Evolutionary conservation across 108 stramenopile species (phyloP).

Genomic region (Parmales sp.): DNA sequence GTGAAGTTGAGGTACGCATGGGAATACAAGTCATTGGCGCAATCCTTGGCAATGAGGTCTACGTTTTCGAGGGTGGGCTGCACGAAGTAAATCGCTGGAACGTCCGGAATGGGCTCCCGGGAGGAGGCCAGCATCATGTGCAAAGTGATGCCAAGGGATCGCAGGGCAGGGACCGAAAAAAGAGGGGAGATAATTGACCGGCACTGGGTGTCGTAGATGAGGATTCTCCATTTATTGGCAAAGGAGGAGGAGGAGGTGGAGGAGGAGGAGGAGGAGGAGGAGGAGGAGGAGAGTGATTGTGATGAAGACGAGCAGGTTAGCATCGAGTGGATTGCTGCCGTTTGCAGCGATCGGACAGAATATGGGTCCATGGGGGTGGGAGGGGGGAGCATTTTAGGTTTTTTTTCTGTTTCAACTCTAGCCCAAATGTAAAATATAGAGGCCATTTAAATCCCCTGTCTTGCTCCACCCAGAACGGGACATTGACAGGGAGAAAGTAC

Average conservation of each 20-base stretch:
- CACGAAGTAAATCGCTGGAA: slow-evolving; percentile 92
- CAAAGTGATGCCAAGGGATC: slow-evolving; percentile 89
- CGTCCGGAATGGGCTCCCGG: slow-evolving; percentile 89
- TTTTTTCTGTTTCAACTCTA: too few relatives aligned
- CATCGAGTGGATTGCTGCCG: too few relatives aligned
- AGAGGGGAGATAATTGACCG: slow-evolving; percentile 93
- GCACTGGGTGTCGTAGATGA: slow-evolving; percentile 88
- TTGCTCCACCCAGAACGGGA: too few relatives aligned
- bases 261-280: not conserved
- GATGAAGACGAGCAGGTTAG: too few relatives aligned
- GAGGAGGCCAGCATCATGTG: slow-evolving; percentile 74
- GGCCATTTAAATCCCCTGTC: too few relatives aligned
- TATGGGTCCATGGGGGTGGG: too few relatives aligned
- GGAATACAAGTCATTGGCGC: slow-evolving; percentile 59
- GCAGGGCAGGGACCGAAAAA: slow-evolving; percentile 79
- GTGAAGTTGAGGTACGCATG: slow-evolving; percentile 68
- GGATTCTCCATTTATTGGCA: slow-evolving; percentile 87
- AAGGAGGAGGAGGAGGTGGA: too few relatives aligned
- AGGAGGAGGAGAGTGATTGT: not conserved
- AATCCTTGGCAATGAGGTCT: slow-evolving; percentile 75
- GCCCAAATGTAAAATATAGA: too few relatives aligned
- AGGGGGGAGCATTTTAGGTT: too few relatives aligned
- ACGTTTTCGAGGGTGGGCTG: slow-evolving; percentile 82
- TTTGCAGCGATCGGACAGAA: too few relatives aligned
- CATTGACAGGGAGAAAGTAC: too few relatives aligned